phyloP scores from a whole-genome alignment of 2,329 filamentous ascomycete species.

The Diaporthe citriasiana region DNA sequence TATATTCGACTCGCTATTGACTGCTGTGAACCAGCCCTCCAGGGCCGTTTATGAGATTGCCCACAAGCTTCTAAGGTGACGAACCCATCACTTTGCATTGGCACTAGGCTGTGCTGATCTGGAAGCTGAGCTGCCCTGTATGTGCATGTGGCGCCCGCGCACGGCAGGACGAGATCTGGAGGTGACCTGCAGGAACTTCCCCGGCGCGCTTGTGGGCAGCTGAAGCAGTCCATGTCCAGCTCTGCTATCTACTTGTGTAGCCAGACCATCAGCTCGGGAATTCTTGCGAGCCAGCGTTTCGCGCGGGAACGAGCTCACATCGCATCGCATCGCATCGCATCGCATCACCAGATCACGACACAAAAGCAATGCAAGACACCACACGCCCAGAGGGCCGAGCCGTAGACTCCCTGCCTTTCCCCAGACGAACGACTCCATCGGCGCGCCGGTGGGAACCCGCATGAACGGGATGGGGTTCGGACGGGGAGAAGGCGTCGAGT shows the following conservation, averaged over 20 bases:
- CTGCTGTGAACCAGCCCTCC: too few species aligned
- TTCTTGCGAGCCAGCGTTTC: slow-evolving; percentile 23
- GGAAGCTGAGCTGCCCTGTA: background rate
- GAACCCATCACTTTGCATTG: background rate
- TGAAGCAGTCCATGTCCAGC: background rate
- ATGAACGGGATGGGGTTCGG: slow-evolving; percentile 30
- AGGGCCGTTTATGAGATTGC: background rate
- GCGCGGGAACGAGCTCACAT: slow-evolving; percentile 7
- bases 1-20: background rate
- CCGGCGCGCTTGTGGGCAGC: background rate
- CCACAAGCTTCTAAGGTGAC: background rate
- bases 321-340: slow-evolving; percentile 3
- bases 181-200: background rate
- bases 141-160: slow-evolving; percentile 2
- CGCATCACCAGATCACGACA: slow-evolving; percentile 1
- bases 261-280: slow-evolving; percentile 23
- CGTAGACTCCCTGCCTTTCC: slow-evolving; percentile 10
- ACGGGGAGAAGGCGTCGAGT: background rate
- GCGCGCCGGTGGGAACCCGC: slow-evolving; percentile 19
- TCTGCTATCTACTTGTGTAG: background rate
- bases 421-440: slow-evolving; percentile 18
- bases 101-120: background rate
- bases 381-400: slow-evolving; percentile 28
- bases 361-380: slow-evolving; percentile 27
- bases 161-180: slow-evolving; percentile 6